Base-by-base conservation (phyloP, 345 rosid genomes). In the Eucalyptus cladocalyx region DNA sequence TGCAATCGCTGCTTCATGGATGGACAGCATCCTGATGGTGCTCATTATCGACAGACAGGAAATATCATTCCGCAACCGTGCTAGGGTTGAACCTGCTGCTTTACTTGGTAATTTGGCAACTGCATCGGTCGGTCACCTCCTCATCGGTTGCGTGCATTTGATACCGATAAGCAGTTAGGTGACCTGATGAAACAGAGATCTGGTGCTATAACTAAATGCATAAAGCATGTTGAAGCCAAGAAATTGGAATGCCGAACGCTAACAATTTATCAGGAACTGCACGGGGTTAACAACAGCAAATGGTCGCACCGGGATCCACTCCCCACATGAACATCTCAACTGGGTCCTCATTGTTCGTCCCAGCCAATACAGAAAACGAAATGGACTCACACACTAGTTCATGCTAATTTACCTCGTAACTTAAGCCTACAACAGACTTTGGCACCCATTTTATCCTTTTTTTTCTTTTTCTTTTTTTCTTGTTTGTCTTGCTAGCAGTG, bases 241-340 rank as follows among this genome's bases (percentile, higher is more conserved):
- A 72, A 37, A 37, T 72, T 24, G 42, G 83, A 72, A 37, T 87
- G 88, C 21, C 11, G 80, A 58, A 60, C 48, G 7, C 67, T 56
- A 26, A 32, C n/a, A 51, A 56, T 87, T 62, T 50, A 87, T 37
- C 45, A 58, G 86, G 32, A 89, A 87, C 87, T 90, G 47, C 91
- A 90, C 11, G 19, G 23, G 62, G 88, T 32, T n/a, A 58, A 56
- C 80, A 45, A 6, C 81, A 80, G 30, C 87, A 49, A 86, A 86
- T 86, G 60, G 26, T 88, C 93, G 90, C 91, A 85, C 87, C 88
- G 89, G 94, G 93, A 94, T 91, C 94, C 94, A 48, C 93, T 94
- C 95, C 96, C 90, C 92, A 87, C 92, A 92, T 90, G 94, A 92
- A 92, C 92, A 88, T 88, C 23, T 9, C 17, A 88, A 51, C 15